These are phyloP conservation scores for Ochetophila trinervis DNA, from an alignment of 306 rosid species.

Conservation along the genomic window DNA sequence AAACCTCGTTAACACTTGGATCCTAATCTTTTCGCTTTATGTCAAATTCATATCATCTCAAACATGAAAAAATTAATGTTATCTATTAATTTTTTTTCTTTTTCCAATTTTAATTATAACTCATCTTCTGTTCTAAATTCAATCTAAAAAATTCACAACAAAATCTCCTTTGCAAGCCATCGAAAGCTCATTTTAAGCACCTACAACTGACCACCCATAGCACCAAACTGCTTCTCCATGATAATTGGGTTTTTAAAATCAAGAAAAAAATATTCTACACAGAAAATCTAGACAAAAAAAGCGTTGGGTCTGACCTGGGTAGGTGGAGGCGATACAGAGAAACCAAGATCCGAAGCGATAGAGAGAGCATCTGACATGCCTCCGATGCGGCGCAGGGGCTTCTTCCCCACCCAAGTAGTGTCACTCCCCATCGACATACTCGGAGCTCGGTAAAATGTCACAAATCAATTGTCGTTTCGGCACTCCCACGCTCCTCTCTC, in stretches of 20 bases:
- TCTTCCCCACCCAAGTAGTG: constrained; percentile 79
- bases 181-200: neutral
- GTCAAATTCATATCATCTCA: neutral
- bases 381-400: constrained; percentile 77
- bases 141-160: neutral
- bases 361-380: constrained; percentile 92
- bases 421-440: constrained; percentile 65
- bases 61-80: neutral
- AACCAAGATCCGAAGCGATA: constrained; percentile 87
- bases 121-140: neutral
- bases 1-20: neutral
- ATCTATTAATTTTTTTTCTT: neutral
- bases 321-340: constrained; percentile 55
- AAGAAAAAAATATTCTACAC: neutral
- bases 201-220: neutral
- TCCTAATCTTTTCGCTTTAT: neutral
- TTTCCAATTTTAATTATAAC: neutral
- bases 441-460: neutral
- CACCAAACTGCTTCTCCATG: neutral
- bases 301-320: constrained; percentile 42
- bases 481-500: neutral
- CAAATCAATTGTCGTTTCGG: too few species aligned
- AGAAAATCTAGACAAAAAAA: neutral
- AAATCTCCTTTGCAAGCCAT: constrained; percentile 6
- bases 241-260: neutral